These are phyloP conservation scores for Anacardium occidentale DNA, from an alignment of 345 rosid genomes.

Conservation along the genomic window DNA sequence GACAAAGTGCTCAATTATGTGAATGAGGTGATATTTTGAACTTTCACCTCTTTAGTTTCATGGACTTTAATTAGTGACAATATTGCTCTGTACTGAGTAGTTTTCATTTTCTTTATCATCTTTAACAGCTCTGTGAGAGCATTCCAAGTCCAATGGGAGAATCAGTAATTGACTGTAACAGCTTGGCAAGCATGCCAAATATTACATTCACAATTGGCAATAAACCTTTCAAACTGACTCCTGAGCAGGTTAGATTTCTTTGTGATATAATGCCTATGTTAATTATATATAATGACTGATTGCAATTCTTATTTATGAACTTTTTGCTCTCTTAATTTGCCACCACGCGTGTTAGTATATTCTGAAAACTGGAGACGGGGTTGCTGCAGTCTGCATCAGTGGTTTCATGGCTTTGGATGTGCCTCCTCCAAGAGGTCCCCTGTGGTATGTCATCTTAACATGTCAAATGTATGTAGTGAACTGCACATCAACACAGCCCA, in stretches of 20 bases:
- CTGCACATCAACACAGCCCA: not conserved
- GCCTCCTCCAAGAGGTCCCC: slow-evolving; percentile 70
- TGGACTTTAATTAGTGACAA: not conserved
- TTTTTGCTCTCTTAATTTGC: not conserved
- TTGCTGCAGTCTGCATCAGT: slow-evolving; percentile 55
- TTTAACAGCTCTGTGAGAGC: slow-evolving; percentile 60
- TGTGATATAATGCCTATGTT: not conserved
- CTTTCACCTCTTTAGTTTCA: not conserved
- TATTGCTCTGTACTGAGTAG: not conserved
- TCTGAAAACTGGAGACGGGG: slow-evolving; percentile 55
- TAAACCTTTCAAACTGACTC: slow-evolving; percentile 55
- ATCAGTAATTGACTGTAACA: slow-evolving; percentile 49
- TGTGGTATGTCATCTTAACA: slow-evolving; percentile 42
- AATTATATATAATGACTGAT: not conserved
- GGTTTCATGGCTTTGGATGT: slow-evolving; percentile 64
- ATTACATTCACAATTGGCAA: slow-evolving; percentile 63
- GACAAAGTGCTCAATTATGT: slow-evolving; percentile 54
- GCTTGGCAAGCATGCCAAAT: slow-evolving; percentile 50
- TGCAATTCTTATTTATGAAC: not conserved
- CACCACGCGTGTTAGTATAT: slow-evolving; percentile 44
- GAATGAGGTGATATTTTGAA: slow-evolving; percentile 37
- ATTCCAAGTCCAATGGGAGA: slow-evolving; percentile 70
- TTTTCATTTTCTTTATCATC: not conserved
- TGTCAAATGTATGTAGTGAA: not conserved
- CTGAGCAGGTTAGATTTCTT: slow-evolving; percentile 54